Evolutionary conservation across 192 early-diverging fungal genomes (phyloP).

Genomic region (Backusella tarrabulga): DNA sequence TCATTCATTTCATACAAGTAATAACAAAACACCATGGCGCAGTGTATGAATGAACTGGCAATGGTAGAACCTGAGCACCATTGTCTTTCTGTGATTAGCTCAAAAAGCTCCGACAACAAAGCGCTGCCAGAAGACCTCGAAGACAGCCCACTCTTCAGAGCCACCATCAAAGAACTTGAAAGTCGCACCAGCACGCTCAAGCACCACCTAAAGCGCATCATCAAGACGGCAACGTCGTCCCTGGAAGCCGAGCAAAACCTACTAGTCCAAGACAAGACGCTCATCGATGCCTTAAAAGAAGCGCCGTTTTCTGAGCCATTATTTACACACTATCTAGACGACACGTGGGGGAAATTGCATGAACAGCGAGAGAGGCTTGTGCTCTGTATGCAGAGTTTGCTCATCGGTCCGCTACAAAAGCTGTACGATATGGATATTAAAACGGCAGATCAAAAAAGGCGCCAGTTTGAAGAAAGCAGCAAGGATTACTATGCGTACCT

Average conservation of each 20-base stretch:
- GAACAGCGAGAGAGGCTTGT: slow-evolving; percentile 13
- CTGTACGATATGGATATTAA: slow-evolving; percentile 64
- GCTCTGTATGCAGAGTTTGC: slow-evolving; percentile 26
- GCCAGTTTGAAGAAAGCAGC: slow-evolving; percentile 44
- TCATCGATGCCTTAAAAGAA: slow-evolving; percentile 46
- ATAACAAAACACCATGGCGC: neutral
- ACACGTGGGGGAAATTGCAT: slow-evolving; percentile 9
- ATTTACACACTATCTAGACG: slow-evolving; percentile 22
- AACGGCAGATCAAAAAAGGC: slow-evolving; percentile 51
- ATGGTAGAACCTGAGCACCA: neutral
- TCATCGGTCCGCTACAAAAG: slow-evolving; percentile 54
- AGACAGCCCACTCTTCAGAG: slow-evolving; percentile 65
- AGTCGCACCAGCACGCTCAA: slow-evolving; percentile 55
- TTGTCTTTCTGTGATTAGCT: neutral
- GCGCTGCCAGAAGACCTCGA: slow-evolving; percentile 25
- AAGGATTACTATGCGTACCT: slow-evolving; percentile 41
- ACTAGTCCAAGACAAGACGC: slow-evolving; percentile 43
- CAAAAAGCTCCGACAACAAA: slow-evolving; percentile 5
- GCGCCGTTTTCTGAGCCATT: slow-evolving; percentile 39
- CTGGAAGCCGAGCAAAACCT: slow-evolving; percentile 44
- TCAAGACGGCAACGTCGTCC: slow-evolving; percentile 47
- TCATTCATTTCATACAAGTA: neutral
- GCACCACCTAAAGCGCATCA: slow-evolving; percentile 48
- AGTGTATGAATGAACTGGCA: neutral
- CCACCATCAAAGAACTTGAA: slow-evolving; percentile 55